Base-by-base conservation (phyloP, 2,329 filamentous ascomycete species). In the Microascus cirrosus region DNA sequence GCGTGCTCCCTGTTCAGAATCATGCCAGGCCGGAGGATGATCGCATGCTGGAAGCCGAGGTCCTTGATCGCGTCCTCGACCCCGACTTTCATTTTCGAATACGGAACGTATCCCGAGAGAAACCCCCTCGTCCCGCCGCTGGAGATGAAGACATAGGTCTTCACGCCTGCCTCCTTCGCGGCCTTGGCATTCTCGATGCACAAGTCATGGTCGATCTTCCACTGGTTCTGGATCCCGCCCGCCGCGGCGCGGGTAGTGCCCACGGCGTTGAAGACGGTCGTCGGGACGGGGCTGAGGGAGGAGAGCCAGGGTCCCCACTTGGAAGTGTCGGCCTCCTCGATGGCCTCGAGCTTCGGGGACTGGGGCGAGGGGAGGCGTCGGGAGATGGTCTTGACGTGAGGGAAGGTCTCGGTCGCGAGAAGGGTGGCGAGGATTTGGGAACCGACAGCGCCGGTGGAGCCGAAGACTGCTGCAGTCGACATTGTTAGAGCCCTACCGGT, bases 201-300 rank as follows among this genome's bases (percentile, higher is more conserved):
- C 52, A 96, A 77, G 67, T 94, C 90, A 68, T 91, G 83, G 73
- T 96, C 93, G 62, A 96, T 89, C 67, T 89, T 88, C 74, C 90
- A 87, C 73, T 96, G 93, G 61, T 85, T 84, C 32, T 84, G 86
- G 62, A 95, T 74, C 59, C 87, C 78, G 61, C 92, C 92, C 0
- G 90, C 91, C 13, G 79, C 77, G 0, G 77, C 86, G 54, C 84
- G 82, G 0, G 92, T 96, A 2, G 90, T 96, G 59, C 86, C 93
- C 1, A 96, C 79, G 1, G 83, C 83, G 2, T 88, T 91, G 73
- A 93, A 84, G 73, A 94, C 85, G 62, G 87, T 75, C 1, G 75
- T 69, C 0, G 88, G 84, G 0, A 76, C 61, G 0, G 85, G 81
- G 0, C 73, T 67, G 53, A 87, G 71, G 36, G 74, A 71, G 7